Evolutionary conservation across 257 asterid genomes (phyloP).

Genomic region (Vinca minor): DNA sequence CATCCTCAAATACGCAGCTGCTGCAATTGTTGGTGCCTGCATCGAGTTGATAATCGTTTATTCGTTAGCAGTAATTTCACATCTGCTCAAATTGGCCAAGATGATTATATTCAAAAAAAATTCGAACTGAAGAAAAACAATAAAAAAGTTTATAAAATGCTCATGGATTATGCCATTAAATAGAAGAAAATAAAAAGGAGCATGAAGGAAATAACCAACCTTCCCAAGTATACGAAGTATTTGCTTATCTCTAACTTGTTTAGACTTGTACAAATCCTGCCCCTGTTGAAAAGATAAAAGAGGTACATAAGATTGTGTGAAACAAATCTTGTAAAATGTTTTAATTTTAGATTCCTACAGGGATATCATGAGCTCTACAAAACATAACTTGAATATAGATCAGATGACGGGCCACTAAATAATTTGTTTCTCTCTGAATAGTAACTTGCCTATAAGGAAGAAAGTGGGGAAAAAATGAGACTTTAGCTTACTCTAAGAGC

Average conservation of each 20-base stretch:
- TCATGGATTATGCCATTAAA: conserved; percentile 5
- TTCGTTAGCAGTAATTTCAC: background rate
- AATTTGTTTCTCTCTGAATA: background rate
- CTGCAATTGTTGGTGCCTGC: conserved; percentile 98
- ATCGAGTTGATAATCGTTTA: conserved; percentile 13
- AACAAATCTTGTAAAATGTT: background rate
- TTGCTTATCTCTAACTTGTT: conserved; percentile 91
- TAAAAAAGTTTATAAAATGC: background rate
- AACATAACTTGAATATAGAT: background rate
- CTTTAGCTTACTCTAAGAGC: conserved; percentile 72
- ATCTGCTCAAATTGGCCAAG: background rate
- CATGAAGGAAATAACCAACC: conserved; percentile 42
- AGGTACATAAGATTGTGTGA: background rate
- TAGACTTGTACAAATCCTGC: conserved; percentile 74
- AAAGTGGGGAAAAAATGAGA: background rate
- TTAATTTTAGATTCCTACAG: background rate
- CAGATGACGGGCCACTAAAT: background rate
- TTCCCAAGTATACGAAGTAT: conserved; percentile 90
- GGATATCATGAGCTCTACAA: background rate
- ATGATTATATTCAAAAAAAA: background rate
- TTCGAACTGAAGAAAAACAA: background rate
- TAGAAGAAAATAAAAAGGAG: conserved; percentile 2
- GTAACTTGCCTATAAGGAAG: background rate
- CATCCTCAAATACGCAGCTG: conserved; percentile 97
- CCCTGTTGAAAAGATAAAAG: conserved; percentile 45